Conservation (phyloP, 139 green algal genomes). For the Chlorella sp. region DNA sequence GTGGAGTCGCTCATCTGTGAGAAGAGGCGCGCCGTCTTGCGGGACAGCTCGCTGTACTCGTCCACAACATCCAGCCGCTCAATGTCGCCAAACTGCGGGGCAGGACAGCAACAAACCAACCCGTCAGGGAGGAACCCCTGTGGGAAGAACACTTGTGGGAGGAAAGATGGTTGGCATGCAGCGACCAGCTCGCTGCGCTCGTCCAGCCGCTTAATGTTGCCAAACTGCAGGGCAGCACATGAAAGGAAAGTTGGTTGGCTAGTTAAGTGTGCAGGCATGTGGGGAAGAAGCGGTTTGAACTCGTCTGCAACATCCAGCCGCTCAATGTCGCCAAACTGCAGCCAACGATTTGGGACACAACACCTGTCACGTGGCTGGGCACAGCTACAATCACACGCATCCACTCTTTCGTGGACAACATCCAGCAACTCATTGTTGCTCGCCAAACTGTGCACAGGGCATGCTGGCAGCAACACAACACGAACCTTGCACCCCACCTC, state of each 20-base stretch:
- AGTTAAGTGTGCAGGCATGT: too few species aligned
- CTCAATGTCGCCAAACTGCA: slow-evolving; percentile 29
- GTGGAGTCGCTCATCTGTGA: slow-evolving; percentile 40
- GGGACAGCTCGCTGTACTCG: slow-evolving; percentile 52
- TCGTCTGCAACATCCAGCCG: slow-evolving; percentile 30
- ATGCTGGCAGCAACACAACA: neutral
- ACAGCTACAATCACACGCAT: too few species aligned
- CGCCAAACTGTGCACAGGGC: neutral
- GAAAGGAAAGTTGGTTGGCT: too few species aligned
- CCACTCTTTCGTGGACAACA: slow-evolving; percentile 19
- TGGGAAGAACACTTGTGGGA: neutral
- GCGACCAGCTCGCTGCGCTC: slow-evolving; percentile 53
- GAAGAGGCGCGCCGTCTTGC: slow-evolving; percentile 70
- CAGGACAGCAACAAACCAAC: neutral
- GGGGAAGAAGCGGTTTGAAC: too few species aligned
- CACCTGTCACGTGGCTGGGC: too few species aligned
- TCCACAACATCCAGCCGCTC: slow-evolving; percentile 33
- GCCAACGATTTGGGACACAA: too few species aligned
- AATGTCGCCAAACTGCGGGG: slow-evolving; percentile 23
- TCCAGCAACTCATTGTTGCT: slow-evolving; percentile 33
- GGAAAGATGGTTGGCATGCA: too few species aligned
- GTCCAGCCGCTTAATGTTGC: slow-evolving; percentile 32
- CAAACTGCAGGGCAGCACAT: slow-evolving; percentile 6
- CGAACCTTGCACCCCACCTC: neutral
- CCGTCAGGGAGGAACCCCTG: neutral